Evolutionary conservation across 163 green algal genomes (phyloP), one percentile per base, ranked within the genome.

Genomic region (Scenedesmus sp.): DNA sequence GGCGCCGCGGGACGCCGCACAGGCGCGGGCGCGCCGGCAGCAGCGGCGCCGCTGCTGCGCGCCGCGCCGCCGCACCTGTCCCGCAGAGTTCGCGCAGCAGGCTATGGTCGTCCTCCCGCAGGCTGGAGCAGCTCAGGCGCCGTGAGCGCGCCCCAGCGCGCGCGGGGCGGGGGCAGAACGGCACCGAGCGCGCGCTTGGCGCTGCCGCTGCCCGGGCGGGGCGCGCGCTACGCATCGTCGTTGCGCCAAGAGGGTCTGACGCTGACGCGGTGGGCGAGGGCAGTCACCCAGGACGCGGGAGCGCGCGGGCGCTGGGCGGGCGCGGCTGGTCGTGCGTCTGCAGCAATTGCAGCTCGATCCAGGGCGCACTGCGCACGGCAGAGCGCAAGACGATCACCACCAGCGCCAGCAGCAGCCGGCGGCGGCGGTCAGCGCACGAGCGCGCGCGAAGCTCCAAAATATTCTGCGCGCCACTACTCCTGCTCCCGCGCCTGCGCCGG

Each of bases 41-140:
- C n/a, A n/a, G n/a, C n/a, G n/a, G n/a, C n/a, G n/a, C n/a, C n/a
- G n/a, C n/a, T n/a, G n/a, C n/a, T n/a, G n/a, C n/a, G n/a, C n/a
- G n/a, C n/a, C n/a, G n/a, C 58, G 42, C 33, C 26, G 26, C 58
- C 28, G 31, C 58, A 44, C 58, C 58, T 66, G 58, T 20, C 5
- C 58, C 58, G 31, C 58, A 66, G 15, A 66, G 58, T 31, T 66
- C 29, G 18, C 58, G 58, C 26, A 66, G 33, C 58, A 66, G 58
- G 58, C 58, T 66, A 44, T 66, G 58, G 58, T 66, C 58, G 42
- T 66, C 58, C 4, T 42, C 58, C 58, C 28, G 15, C 42, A 66
- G 5, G 33, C 58, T 66, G 7, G 7, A n/a, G n/a, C n/a, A n/a
- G n/a, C n/a, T n/a, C n/a, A n/a, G n/a, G n/a, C n/a, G n/a, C n/a